Conservation (phyloP, 495 filamentous ascomycete species). For the Melanomma pulvis-pyrius region DNA sequence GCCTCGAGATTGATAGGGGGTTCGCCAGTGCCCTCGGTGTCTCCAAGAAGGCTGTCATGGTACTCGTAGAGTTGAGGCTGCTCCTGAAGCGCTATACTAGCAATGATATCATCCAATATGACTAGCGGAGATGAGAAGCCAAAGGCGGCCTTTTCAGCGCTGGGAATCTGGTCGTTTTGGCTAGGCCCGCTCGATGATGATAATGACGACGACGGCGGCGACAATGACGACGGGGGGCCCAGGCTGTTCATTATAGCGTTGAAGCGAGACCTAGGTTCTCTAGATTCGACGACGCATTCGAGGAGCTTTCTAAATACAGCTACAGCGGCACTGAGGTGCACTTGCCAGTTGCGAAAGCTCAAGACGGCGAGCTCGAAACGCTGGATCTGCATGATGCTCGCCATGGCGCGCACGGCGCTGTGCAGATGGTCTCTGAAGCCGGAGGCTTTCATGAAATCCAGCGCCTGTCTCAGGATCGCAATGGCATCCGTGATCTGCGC, state of each 20-base stretch:
- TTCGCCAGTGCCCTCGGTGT: conserved; percentile 22
- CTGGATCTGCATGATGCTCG: conserved; percentile 58
- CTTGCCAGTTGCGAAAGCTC: conserved; percentile 52
- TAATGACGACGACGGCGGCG: conserved; percentile 35
- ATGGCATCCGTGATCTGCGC: conserved; percentile 49
- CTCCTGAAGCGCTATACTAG: conserved; percentile 50
- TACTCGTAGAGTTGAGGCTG: conserved; percentile 49
- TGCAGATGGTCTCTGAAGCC: conserved; percentile 41
- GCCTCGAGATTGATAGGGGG: conserved; percentile 47
- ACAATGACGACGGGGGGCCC: too few species aligned
- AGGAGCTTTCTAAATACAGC: conserved; percentile 54
- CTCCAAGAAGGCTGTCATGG: conserved; percentile 46
- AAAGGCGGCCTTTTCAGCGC: conserved; percentile 56
- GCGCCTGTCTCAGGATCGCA: conserved; percentile 47
- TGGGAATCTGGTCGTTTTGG: conserved; percentile 43
- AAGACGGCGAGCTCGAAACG: conserved; percentile 53
- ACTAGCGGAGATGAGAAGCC: conserved; percentile 56
- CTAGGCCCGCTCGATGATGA: neutral
- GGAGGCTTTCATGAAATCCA: conserved; percentile 46
- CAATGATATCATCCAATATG: conserved; percentile 55
- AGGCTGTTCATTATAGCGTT: conserved; percentile 33
- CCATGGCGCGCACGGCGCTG: conserved; percentile 49
- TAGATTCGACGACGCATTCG: conserved; percentile 24
- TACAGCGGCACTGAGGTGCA: conserved; percentile 54
- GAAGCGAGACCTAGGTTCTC: conserved; percentile 29